phyloP scores from a whole-genome alignment of 257 asterid genomes.

The Capsicum baccatum region DNA sequence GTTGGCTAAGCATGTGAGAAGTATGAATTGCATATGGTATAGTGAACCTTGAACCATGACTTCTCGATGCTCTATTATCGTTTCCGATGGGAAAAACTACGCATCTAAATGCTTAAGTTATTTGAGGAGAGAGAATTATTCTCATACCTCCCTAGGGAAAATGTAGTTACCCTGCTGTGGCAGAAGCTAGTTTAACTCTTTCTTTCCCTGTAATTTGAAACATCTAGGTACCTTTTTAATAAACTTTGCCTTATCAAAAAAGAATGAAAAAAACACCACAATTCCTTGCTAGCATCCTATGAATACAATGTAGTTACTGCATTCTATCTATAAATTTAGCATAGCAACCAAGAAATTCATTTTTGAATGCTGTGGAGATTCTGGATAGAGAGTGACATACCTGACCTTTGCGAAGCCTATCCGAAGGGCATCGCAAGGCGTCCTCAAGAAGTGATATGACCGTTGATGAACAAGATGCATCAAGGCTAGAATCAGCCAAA shows the following conservation, averaged over 20 bases:
- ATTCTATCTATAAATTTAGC: slow-evolving; percentile 4
- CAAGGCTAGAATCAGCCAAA: slow-evolving; percentile 93
- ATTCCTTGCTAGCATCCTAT: not conserved
- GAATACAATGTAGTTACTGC: slow-evolving; percentile 6
- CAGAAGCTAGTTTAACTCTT: not conserved
- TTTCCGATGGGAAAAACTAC: not conserved
- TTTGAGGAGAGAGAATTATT: not conserved
- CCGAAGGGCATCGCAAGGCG: slow-evolving; percentile 96
- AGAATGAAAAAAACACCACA: not conserved
- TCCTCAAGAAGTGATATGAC: slow-evolving; percentile 94
- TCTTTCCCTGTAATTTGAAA: not conserved
- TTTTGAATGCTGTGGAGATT: slow-evolving; percentile 1
- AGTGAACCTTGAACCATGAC: not conserved
- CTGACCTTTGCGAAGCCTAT: slow-evolving; percentile 99
- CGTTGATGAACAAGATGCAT: slow-evolving; percentile 88
- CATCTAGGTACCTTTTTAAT: not conserved
- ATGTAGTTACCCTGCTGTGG: not conserved
- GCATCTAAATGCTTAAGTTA: not conserved
- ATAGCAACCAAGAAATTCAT: slow-evolving; percentile 18
- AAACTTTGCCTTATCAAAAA: not conserved
- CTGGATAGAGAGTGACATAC: slow-evolving; percentile 45
- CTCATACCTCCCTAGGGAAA: not conserved
- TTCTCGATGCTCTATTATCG: not conserved
- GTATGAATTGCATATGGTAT: not conserved
- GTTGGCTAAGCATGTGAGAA: not conserved